Evolutionary conservation across 2,329 filamentous ascomycete genomes (phyloP).

Genomic region (Fusarium chuoi): DNA sequence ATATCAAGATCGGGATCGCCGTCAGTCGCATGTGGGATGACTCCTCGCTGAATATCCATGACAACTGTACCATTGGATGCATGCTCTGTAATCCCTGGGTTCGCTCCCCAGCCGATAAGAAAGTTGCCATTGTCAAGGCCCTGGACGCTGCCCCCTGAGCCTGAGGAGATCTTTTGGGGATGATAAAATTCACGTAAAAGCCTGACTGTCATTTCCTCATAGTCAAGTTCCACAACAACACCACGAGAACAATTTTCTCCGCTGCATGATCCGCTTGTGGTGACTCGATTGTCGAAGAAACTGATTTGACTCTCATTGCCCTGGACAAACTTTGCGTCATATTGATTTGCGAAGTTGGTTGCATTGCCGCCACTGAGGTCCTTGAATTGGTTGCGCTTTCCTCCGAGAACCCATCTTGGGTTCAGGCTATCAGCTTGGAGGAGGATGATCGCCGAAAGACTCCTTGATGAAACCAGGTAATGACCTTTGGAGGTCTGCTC

Average conservation of each 20-base stretch:
- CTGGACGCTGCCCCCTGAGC: constrained; percentile 62
- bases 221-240: constrained; percentile 55
- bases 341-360: constrained; percentile 55
- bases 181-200: constrained; percentile 61
- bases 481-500: constrained; percentile 43
- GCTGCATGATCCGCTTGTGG: constrained; percentile 23
- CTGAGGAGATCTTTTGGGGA: constrained; percentile 60
- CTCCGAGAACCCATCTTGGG: constrained; percentile 50
- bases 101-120: constrained; percentile 67
- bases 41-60: constrained; percentile 54
- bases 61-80: constrained; percentile 40
- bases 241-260: constrained; percentile 36
- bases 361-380: constrained; percentile 48
- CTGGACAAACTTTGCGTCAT: constrained; percentile 59
- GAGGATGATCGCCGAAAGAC: constrained; percentile 45
- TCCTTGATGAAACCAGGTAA: constrained; percentile 49
- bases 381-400: constrained; percentile 46
- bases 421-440: constrained; percentile 43
- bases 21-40: constrained; percentile 52
- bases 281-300: constrained; percentile 62
- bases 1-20: constrained; percentile 21
- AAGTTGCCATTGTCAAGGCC: constrained; percentile 63
- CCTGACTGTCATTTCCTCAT: constrained; percentile 56
- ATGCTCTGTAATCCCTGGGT: constrained; percentile 60
- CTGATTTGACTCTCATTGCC: constrained; percentile 60